Percentiles rank a stretch among this genome's conserved stretches.
phyloP scores from a whole-genome alignment of 805 yeast genomes.

The Candida adriatica region DNA sequence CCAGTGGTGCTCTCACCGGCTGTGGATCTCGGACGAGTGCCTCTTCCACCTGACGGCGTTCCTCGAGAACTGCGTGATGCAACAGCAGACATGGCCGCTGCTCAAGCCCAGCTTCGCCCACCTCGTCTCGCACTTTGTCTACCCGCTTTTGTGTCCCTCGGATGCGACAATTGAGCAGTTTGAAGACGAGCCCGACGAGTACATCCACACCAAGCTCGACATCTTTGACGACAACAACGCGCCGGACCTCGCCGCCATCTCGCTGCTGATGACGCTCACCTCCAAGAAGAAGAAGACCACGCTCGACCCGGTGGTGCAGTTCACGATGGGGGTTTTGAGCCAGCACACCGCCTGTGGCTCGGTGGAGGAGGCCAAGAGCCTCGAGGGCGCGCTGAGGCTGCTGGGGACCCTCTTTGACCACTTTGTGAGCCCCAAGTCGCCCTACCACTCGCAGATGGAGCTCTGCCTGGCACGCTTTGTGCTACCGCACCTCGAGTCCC shows the following conservation, averaged over 20 bases:
- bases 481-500: slow-evolving; percentile 63
- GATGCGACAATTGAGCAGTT: slow-evolving; percentile 64
- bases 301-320: slow-evolving; percentile 52
- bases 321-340: slow-evolving; percentile 45
- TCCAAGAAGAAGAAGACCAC: slow-evolving; percentile 57
- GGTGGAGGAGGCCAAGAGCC: slow-evolving; percentile 51
- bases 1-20: slow-evolving; percentile 56
- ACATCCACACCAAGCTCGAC: slow-evolving; percentile 67
- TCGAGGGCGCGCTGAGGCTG: slow-evolving; percentile 75
- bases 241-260: slow-evolving; percentile 76
- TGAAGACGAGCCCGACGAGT: slow-evolving; percentile 85
- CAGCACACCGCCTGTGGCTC: slow-evolving; percentile 25
- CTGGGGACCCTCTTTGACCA: slow-evolving; percentile 66
- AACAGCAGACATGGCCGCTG: slow-evolving; percentile 57
- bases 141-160: slow-evolving; percentile 67
- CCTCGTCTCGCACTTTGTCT: slow-evolving; percentile 63
- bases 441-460: slow-evolving; percentile 60
- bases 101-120: slow-evolving; percentile 60
- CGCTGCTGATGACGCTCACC: slow-evolving; percentile 64
- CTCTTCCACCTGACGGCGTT: slow-evolving; percentile 61
- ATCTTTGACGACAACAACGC: slow-evolving; percentile 53
- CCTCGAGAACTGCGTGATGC: slow-evolving; percentile 51
- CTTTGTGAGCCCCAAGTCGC: slow-evolving; percentile 47
- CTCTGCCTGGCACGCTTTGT: slow-evolving; percentile 54
- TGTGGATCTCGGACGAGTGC: slow-evolving; percentile 67